Base-by-base conservation (phyloP, 345 rosid genomes). In the Salix caprea region DNA sequence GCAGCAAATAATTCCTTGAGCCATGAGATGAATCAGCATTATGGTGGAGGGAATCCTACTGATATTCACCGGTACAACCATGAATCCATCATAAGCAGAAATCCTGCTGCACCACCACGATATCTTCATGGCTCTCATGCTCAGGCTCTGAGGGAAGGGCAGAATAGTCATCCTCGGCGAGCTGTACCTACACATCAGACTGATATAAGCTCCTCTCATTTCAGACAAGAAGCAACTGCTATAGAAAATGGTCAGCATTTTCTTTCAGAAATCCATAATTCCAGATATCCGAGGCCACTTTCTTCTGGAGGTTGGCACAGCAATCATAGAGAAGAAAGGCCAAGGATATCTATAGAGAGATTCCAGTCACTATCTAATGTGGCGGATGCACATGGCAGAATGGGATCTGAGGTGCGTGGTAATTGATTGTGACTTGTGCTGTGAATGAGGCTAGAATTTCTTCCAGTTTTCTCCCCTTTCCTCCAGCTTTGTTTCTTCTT, bases 331-430 rank as follows among this genome's bases (percentile, higher is more conserved):
- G 72, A 76, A 2, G 66, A 74, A 65, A 65, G 84, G 72, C 40
- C 86, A 46, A 81, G 80, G 60, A 50, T 74, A 18, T n/a, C 75
- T 8, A 16, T 46, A 12, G 86, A 74, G 61, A 81, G 84, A 73
- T 69, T 68, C 74, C 76, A 70, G 7, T 54, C 69, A 54, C 54
- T 44, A 24, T 37, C 76, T 37, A 84, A 71, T 80, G 65, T 73
- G 11, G 76, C 34, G 58, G 54, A 70, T 46, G 48, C 32, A 7
- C 82, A 18, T 46, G 78, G 73, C 50, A 65, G 76, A 73, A 58
- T 78, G 60, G 48, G 65, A 67, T 52, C 80, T 70, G 80, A 76
- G 86, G 84, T 78, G 50, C 5, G 76, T 69, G 15, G 26, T 61
- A 6, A 32, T 66, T 32, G 1, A 28, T 74, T 15, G n/a, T 34